Evolutionary conservation across 106 monocot genomes (phyloP), one percentile per base, ranked within the genome.

Genomic region (Xerophyta viscosa): DNA sequence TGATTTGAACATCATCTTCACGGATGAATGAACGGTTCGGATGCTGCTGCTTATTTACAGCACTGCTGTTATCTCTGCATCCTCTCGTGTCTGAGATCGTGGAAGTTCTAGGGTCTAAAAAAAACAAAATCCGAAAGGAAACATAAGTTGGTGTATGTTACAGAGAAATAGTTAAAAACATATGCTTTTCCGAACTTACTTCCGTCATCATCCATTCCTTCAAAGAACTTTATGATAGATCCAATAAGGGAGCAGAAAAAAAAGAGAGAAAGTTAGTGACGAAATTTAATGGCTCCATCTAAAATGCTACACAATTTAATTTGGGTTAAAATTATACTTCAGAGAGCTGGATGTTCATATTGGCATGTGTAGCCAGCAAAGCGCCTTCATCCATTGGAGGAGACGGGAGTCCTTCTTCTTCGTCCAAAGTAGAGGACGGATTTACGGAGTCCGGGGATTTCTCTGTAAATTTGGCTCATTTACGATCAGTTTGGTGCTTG

Each of bases 361-460:
- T 50, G 18, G 61, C 57, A 23, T 27, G 61, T 20, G 61, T 62
- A 0, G 62, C 31, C 2, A 68, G 14, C 5, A 74, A 44, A 24
- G 60, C 73, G 10, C 55, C 73, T 42, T 63, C 74, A 44, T 67
- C 74, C 8, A 68, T n/a, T 7, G 74, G 67, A 50, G 74, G 74
- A 18, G 30, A 74, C 26, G 57, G 74, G 20, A 74, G 74, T 5
- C 62, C 67, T 14, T 67, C 49, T 13, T 68, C 62, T 10, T 50
- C 27, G 4, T 50, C 62, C 3, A 24, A 24, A 22, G 15, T 21
- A 6, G 67, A 14, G 2, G 54, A 62, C 28, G 66, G 67, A 18
- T 66, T 68, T 19, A 63, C 20, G 26, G 67, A 74, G 12, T 74
- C 74, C 9, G 74, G 74, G 39, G 67, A 55, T 9, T 36, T 27